These are phyloP conservation scores for Obba rivulosa DNA, from an alignment of 768 basidiomycete genomes.

Conservation along the genomic window DNA sequence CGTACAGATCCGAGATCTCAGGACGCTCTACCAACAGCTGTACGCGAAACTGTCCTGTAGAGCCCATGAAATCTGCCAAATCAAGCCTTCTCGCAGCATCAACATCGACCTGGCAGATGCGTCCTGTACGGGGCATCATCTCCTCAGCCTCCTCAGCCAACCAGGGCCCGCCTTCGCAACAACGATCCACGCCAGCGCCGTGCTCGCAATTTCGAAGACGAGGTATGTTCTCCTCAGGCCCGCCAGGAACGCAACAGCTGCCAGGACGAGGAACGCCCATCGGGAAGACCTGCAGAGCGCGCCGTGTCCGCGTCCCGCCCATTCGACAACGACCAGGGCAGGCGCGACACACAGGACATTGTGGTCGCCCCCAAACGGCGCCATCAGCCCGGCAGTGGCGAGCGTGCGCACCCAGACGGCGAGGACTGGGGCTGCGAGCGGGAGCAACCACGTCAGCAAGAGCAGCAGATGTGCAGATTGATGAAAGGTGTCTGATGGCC, in stretches of 20 bases:
- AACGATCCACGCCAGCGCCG: constrained; percentile 41
- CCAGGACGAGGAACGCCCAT: constrained; percentile 50
- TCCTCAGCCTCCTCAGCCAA: no score
- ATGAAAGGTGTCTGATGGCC: not conserved
- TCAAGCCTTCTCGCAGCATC: no score
- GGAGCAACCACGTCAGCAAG: constrained; percentile 77
- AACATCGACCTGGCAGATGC: no score
- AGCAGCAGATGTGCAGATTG: constrained; percentile 53
- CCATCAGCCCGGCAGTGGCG: constrained; percentile 68
- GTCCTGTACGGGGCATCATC: no score
- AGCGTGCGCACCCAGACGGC: constrained; percentile 89
- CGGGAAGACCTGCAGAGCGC: constrained; percentile 28
- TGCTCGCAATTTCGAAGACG: constrained; percentile 58
- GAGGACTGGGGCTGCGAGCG: constrained; percentile 69
- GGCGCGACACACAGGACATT: constrained; percentile 60
- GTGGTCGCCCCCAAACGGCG: constrained; percentile 82
- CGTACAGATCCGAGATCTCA: no score
- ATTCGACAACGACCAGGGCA: constrained; percentile 59
- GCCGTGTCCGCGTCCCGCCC: constrained; percentile 33
- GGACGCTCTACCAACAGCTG: not conserved
- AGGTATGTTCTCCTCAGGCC: constrained; percentile 65
- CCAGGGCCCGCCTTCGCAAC: constrained; percentile 7
- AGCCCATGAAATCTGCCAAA: no score
- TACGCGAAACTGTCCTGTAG: no score
- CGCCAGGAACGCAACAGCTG: constrained; percentile 50